These are phyloP conservation scores for Ganoderma lingzhi DNA, from an alignment of 1,284 basidiomycete species.

Conservation along the genomic window DNA sequence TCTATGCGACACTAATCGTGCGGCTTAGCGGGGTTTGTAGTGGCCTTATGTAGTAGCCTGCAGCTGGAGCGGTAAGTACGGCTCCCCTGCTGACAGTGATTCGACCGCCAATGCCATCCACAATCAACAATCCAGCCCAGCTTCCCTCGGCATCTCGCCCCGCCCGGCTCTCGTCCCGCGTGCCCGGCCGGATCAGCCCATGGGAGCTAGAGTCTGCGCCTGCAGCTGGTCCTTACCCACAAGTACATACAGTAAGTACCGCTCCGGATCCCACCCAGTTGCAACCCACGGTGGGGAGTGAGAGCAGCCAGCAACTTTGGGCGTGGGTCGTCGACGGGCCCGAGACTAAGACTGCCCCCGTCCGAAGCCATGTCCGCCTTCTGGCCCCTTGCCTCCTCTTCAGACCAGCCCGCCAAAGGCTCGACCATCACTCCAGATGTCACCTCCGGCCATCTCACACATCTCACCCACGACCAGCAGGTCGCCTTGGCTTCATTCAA, in stretches of 20 bases:
- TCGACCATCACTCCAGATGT: constrained; percentile 38
- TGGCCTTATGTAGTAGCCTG: neutral
- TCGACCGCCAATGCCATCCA: no score
- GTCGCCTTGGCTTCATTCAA: constrained; percentile 61
- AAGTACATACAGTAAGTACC: no score
- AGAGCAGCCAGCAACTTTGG: neutral
- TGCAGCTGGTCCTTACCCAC: no score
- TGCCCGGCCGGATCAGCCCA: neutral
- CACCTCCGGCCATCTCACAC: constrained; percentile 61
- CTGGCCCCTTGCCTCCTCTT: constrained; percentile 15
- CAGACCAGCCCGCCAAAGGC: constrained; percentile 27
- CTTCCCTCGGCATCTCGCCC: neutral
- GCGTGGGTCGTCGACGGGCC: neutral
- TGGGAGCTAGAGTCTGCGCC: no score
- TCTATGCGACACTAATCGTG: neutral
- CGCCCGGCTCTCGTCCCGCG: neutral
- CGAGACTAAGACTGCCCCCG: neutral
- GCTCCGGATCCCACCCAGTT: no score
- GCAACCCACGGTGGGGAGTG: neutral
- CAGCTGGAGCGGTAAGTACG: neutral
- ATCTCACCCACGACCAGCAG: constrained; percentile 58
- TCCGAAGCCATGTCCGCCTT: constrained; percentile 25
- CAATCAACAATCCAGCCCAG: no score
- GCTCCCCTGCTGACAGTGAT: neutral
- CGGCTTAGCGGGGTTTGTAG: neutral